Base-by-base conservation (phyloP, 345 rosid genomes). In the Gossypium australe region DNA sequence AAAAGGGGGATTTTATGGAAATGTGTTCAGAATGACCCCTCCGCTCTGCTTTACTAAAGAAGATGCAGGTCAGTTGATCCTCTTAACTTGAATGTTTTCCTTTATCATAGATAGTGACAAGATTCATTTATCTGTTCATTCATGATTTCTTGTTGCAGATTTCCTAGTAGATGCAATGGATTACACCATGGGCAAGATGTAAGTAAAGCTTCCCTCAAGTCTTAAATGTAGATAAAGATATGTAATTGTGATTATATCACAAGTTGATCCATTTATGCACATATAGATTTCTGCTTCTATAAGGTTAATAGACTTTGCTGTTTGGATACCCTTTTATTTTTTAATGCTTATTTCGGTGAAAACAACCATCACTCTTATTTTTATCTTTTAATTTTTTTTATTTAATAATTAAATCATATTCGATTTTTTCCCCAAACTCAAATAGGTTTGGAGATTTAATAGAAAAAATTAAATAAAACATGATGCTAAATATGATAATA, bases 31-130 rank as follows among this genome's bases (percentile, higher is more conserved):
- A 84, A 89, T 95, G 22, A 91, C 98, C 13, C 98, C 99, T 43
- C 99, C 99, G 10, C 94, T 95, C 74, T 95, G 99, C 76, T 90
- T 95, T 84, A 87, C 96, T 2, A 93, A 88, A 84, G 88, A 86
- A 45, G 98, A 95, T 75, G 98, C 99, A 66, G 98, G 98, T 92
- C 73, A 17, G 82, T 77, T 59, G 67, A 38, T 25, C 65, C 38
- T 41, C 75, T 47, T 16, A 17, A 56, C 60, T 20, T 18, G 10
- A 44, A 63, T 3, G 27, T 61, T 55, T 41, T 34, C 41, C 6
- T 22, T 57, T 13, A 38, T 51, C 18, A 29, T 75, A 44, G 4
- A 2, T 12, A 11, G 53, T 49, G 53, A 3, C 11, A 55, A n/a
- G 11, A 7, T 55, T 55, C 59, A n/a, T 55, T 55, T 7, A 18